Evolutionary conservation across 148 eudicot genomes (phyloP), one percentile per base, ranked within the genome.

Genomic region (Rhododendron vialii): DNA sequence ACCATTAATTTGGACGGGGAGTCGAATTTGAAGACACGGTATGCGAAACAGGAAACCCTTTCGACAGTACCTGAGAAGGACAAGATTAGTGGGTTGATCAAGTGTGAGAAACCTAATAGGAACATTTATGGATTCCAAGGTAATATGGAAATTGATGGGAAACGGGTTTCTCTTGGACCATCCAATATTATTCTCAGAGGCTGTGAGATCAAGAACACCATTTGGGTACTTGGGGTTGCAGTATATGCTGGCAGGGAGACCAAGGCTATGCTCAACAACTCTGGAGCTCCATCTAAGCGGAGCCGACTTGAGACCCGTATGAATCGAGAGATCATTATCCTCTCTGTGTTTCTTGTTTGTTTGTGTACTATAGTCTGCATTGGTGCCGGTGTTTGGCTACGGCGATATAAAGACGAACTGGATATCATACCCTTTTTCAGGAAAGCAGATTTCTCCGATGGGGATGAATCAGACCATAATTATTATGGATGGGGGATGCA

Each of bases 231-330:
- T 81, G 99, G 99, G 18, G 98, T 98, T 74, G 98, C 92, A 51
- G 98, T 98, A 50, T 95, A 98, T 84, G 92, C 96, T 87, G 99
- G 99, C 14, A 89, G 93, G 84, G 98, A 98, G 90, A 98, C 99
- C 22, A 98, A 98, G 86, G 99, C 93, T 82, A 98, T 98, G 99
- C 98, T 98, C 81, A 98, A 98, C 88, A 98, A 90, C 88, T 93
- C 99, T 15, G 99, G 99, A 59, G 98, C 99, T 77, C 98, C 98
- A 47, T 98, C 99, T 1, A 98, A 98, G 93, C 92, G 99, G 87
- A 95, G 98, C 57, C 93, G 96, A 43, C 96, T 98, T 45, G 99
- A 98, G 92, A 94, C 94, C 53, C 95, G 89, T 45, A 98, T 98
- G 98, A 98, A 98, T 86, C 91, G 90, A 38, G 98, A 98, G 89